Percentiles rank a stretch among this genome's conserved stretches.
phyloP scores from a whole-genome alignment of 345 rosid species.

The Bretschneidera sinensis region DNA sequence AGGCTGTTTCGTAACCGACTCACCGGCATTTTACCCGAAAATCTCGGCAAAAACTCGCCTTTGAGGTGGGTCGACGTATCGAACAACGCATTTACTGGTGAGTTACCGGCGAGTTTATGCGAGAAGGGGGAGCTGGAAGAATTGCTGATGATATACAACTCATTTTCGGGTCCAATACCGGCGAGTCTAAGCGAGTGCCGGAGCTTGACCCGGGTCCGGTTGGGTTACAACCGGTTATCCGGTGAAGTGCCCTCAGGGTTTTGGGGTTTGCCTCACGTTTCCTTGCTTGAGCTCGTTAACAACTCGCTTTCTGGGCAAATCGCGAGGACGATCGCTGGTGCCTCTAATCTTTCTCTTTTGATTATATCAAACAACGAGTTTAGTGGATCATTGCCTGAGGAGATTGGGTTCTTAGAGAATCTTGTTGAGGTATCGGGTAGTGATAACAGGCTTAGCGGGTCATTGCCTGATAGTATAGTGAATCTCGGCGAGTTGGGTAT shows the following conservation, averaged over 20 bases:
- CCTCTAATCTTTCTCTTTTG: constrained; percentile 61
- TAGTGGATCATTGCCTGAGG: constrained; percentile 65
- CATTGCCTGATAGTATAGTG: constrained; percentile 61
- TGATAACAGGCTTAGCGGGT: constrained; percentile 57
- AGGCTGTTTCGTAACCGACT: constrained; percentile 65
- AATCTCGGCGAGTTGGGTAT: constrained; percentile 51
- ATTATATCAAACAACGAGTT: constrained; percentile 58
- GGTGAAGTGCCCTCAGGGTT: constrained; percentile 69
- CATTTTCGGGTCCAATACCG: constrained; percentile 66
- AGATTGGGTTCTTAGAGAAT: constrained; percentile 56
- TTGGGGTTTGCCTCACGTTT: constrained; percentile 89
- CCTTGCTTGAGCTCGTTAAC: constrained; percentile 56
- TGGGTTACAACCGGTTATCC: constrained; percentile 62
- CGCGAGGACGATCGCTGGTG: constrained; percentile 52
- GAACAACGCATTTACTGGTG: constrained; percentile 57
- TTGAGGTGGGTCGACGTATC: constrained; percentile 77
- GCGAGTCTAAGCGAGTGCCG: constrained; percentile 48
- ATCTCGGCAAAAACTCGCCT: constrained; percentile 76
- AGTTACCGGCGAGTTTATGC: constrained; percentile 61
- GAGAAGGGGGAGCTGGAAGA: constrained; percentile 67
- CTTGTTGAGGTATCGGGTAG: constrained; percentile 56
- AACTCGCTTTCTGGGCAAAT: constrained; percentile 70
- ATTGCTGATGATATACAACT: constrained; percentile 58
- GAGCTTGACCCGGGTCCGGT: constrained; percentile 70
- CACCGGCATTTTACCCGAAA: constrained; percentile 57